Base-by-base conservation (phyloP, 2,329 filamentous ascomycete genomes). In the Colletotrichum spinosum region DNA sequence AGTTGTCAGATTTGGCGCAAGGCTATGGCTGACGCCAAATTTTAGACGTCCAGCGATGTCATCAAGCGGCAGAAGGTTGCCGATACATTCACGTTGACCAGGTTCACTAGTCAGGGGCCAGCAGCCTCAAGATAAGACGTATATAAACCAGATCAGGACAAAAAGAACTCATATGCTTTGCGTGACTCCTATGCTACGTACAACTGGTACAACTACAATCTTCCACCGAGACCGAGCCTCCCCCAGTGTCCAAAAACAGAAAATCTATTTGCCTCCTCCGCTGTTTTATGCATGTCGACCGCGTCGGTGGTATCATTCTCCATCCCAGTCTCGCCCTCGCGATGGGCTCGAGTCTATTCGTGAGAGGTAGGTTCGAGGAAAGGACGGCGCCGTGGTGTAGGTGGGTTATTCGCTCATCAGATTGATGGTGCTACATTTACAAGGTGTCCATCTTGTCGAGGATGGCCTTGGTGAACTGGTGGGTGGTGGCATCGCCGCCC, bases 401-500 rank as follows among this genome's bases (percentile, higher is more conserved):
- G 54, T 38, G 48, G 44, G 25, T 44, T 65, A 39, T 61, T 51
- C 52, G 41, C 51, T 54, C 35, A 33, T 41, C 9, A 15, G 33
- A 39, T 52, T 15, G 38, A 9, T 39, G 42, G 34, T 52, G 37
- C 45, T 65, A 56, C 57, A 49, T 78, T 86, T 87, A 91, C 78
- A 90, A 75, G 72, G 84, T 82, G 86, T 98, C 95, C 94, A 99
- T 97, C 87, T 96, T 93, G 84, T 94, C 89, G 76, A 99, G 87
- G 76, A 99, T 92, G 74, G 96, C 94, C 75, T 91, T 87, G 75
- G 96, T 98, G 85, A 98, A 99, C 80, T 98, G 90, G 82, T 97
- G 90, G 69, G 95, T 99, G 74, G 92, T 93, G 76, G 89, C 89
- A 71, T 90, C 84, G 78, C 96, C 96, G 77, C 95, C 95, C 96